Evolutionary conservation across 768 basidiomycete genomes (phyloP), one percentile per base, ranked within the genome.

Genomic region (Tulasnella sp.): DNA sequence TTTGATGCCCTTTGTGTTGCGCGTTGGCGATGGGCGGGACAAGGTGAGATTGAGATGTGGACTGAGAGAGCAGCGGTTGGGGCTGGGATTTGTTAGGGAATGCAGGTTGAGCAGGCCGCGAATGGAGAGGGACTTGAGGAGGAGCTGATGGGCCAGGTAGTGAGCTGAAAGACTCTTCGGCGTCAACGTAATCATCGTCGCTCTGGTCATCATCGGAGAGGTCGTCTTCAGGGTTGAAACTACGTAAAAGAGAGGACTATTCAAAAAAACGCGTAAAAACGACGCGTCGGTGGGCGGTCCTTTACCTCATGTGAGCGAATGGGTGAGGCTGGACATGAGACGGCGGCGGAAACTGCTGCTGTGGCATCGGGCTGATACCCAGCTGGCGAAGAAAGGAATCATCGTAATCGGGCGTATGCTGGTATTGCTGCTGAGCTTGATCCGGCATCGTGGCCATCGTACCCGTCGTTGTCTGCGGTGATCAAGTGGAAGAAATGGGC

Each of bases 211-310:
- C 48, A 19, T 11, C 46, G n/a, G 25, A 11, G 25, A 49, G 22
- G 49, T 59, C 57, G 19, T 59, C 57, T 25, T 59, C 57, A 29
- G 45, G 48, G 34, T 59, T 42, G 34, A 31, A 51, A 24, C 57
- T 59, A 49, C 46, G 46, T 46, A 48, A 29, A 48, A 29, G n/a
- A 48, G 19, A 34, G 31, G 29, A 34, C 25, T 19, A 12, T 4
- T 12, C 8, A n/a, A 29, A 19, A 52, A 52, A 5, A 34, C 34
- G 34, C 29, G 17, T n/a, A 52, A 29, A 52, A 52, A 52, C 24
- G 25, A 52, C 30, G 50, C 19, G 29, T 22, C 17, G 34, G 19
- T 5, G n/a, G 46, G 27, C 11, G n/a, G 46, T n/a, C n/a, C 43
- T 41, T 53, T 41, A 53, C 52, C 42, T 31, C 52, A 53, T 53